These are phyloP conservation scores for Globomyces pollinis-pini DNA, from an alignment of 192 early-diverging fungal genomes.

Conservation along the genomic window DNA sequence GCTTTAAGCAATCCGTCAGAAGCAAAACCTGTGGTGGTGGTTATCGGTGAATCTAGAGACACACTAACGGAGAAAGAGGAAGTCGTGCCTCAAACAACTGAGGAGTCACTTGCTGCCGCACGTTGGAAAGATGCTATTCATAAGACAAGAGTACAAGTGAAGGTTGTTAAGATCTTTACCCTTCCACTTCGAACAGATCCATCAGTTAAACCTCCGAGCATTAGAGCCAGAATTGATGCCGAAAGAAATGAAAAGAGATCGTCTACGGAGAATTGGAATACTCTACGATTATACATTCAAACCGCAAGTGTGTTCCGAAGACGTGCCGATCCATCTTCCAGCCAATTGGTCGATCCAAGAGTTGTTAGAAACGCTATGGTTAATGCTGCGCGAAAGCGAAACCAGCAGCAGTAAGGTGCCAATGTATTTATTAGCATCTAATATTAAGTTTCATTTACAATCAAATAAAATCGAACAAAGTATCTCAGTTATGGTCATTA, in stretches of 20 bases:
- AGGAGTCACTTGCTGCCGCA: neutral
- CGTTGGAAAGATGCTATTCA: slow-evolving; percentile 4
- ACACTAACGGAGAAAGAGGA: neutral
- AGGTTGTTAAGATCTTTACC: neutral
- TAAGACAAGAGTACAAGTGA: neutral
- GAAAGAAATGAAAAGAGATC: neutral
- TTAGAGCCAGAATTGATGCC: neutral
- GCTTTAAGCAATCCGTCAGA: neutral
- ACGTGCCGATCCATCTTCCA: neutral
- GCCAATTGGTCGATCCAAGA: neutral
- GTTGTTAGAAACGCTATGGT: neutral
- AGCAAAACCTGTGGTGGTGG: neutral
- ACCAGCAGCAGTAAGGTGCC: neutral
- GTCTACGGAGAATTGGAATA: neutral
- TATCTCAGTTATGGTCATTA: too few species aligned
- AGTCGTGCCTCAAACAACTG: neutral
- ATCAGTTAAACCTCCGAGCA: neutral
- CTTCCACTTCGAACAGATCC: neutral
- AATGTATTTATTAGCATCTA: neutral
- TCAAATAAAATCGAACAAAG: neutral
- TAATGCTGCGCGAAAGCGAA: neutral
- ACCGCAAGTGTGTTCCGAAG: neutral
- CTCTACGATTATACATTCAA: neutral
- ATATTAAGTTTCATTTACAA: neutral
- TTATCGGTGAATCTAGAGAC: neutral